Percentiles rank a stretch among this genome's conserved stretches.
Conservation (phyloP, 2,329 filamentous ascomycete species). For the Grosmannia clavigera region DNA sequence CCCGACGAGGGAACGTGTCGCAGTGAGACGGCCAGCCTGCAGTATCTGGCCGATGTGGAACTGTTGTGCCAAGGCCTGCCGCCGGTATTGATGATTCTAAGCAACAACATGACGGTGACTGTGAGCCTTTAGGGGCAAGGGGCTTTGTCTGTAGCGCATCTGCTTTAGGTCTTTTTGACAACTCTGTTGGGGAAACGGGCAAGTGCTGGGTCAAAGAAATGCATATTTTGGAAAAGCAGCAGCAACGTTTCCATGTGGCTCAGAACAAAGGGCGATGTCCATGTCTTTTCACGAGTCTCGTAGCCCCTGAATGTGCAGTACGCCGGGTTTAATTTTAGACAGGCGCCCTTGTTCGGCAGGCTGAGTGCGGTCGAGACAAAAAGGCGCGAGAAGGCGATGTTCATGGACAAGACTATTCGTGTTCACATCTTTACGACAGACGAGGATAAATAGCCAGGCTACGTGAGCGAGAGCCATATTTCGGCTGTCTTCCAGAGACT, state of each 20-base stretch:
- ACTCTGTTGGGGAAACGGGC: neutral
- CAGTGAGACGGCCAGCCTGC: slow-evolving; percentile 56
- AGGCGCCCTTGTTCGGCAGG: too few relatives aligned
- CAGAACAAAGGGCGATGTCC: neutral
- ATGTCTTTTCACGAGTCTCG: neutral
- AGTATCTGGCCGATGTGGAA: slow-evolving; percentile 67
- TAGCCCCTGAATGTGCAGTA: neutral
- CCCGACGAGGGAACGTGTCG: slow-evolving; percentile 64
- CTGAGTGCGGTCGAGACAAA: neutral
- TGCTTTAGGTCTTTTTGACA: neutral
- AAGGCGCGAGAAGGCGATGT: neutral
- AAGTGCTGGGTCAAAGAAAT: neutral
- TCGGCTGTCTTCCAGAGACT: neutral
- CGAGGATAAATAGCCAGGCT: neutral
- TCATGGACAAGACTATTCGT: neutral
- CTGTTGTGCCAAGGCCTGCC: slow-evolving; percentile 66
- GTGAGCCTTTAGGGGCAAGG: slow-evolving; percentile 45
- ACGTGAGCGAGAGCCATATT: neutral
- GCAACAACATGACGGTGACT: slow-evolving; percentile 83
- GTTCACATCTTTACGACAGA: neutral
- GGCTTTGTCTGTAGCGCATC: neutral
- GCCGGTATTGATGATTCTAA: slow-evolving; percentile 66
- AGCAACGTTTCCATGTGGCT: neutral
- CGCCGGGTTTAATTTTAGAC: too few relatives aligned
- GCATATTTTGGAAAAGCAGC: neutral